Percentiles rank a stretch among this genome's conserved stretches.
These are phyloP conservation scores for Komagataella phaffii DNA, from an alignment of 805 yeast species.

Conservation along the genomic window DNA sequence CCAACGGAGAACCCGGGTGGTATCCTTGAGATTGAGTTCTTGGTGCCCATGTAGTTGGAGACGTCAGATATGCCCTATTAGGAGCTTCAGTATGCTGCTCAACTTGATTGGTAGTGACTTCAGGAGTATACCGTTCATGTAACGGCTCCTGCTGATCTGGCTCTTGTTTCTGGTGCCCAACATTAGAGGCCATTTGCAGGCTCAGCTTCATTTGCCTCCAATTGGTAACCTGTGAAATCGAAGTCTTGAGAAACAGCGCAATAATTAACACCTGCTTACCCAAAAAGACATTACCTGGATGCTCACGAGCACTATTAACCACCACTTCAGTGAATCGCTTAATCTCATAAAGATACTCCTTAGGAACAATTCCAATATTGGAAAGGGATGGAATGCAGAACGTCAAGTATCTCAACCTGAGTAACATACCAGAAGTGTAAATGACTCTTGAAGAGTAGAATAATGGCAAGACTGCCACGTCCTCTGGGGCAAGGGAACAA, in stretches of 20 bases:
- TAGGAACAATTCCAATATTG: slow-evolving; percentile 33
- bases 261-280: slow-evolving; percentile 42
- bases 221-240: slow-evolving; percentile 33
- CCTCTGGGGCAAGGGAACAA: slow-evolving; percentile 26
- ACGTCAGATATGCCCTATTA: background rate
- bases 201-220: background rate
- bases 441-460: slow-evolving; percentile 41
- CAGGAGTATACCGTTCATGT: background rate
- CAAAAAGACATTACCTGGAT: slow-evolving; percentile 34
- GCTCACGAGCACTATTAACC: slow-evolving; percentile 16
- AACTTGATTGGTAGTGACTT: background rate
- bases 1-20: slow-evolving; percentile 20
- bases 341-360: slow-evolving; percentile 20
- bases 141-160: slow-evolving; percentile 1
- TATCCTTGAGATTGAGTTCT: background rate
- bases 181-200: background rate
- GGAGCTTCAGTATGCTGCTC: slow-evolving; percentile 1
- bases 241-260: slow-evolving; percentile 47
- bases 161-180: background rate
- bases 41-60: background rate
- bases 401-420: slow-evolving; percentile 42
- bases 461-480: slow-evolving; percentile 44
- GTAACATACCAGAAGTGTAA: slow-evolving; percentile 53
- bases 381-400: slow-evolving; percentile 33
- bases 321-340: slow-evolving; percentile 11